A percentile compares a stretch with the other conserved stretches of the same genome.
Conservation (phyloP, 768 basidiomycete species). For the Gymnopilus junonius region DNA sequence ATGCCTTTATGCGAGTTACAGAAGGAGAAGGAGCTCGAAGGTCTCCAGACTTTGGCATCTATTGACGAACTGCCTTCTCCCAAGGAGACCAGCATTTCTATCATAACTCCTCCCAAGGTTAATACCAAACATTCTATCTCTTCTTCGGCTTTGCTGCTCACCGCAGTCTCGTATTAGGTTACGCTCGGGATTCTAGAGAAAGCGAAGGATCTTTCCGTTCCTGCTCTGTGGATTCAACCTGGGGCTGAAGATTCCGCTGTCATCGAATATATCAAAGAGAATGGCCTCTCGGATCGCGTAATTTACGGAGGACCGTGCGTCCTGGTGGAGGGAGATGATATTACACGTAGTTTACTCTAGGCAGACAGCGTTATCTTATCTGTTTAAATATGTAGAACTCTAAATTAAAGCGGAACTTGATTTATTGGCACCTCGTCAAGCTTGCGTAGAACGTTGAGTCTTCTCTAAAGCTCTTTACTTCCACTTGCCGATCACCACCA, state of each 20-base stretch:
- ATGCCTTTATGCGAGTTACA: no score
- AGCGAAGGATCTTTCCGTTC: slow-evolving; percentile 72
- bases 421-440: no score
- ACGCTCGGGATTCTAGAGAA: slow-evolving; percentile 70
- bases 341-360: slow-evolving; percentile 38
- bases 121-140: slow-evolving; percentile 4
- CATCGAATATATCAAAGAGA: slow-evolving; percentile 64
- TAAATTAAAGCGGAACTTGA: not conserved
- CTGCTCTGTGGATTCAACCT: slow-evolving; percentile 88
- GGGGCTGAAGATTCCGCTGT: slow-evolving; percentile 79
- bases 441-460: no score
- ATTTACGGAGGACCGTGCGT: slow-evolving; percentile 86
- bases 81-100: slow-evolving; percentile 70
- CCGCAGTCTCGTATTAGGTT: slow-evolving; percentile 49
- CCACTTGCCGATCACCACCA: not conserved
- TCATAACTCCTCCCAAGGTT: slow-evolving; percentile 82
- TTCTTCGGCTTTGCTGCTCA: not conserved
- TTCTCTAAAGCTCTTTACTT: not conserved
- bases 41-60: slow-evolving; percentile 55
- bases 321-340: slow-evolving; percentile 73
- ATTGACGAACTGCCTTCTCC: slow-evolving; percentile 64
- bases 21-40: slow-evolving; percentile 76
- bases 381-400: no score
- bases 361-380: not conserved
- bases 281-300: slow-evolving; percentile 66